phyloP scores from a whole-genome alignment of 176 grass and related monocot species.

The Triticum urartu region DNA sequence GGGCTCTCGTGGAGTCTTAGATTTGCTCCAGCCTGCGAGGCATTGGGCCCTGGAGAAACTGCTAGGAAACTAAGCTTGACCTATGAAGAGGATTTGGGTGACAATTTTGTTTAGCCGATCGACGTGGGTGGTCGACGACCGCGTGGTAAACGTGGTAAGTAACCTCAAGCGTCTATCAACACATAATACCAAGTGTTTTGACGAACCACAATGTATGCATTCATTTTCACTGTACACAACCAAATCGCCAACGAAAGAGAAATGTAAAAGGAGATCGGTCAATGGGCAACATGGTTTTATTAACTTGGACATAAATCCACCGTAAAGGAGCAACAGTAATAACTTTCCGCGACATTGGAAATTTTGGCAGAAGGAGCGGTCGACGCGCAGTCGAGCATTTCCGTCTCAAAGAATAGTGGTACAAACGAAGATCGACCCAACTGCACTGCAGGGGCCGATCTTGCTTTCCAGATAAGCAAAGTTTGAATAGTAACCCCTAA shows the following conservation, averaged over 20 bases:
- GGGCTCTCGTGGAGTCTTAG: no score
- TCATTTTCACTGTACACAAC: background rate
- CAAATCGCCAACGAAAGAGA: background rate
- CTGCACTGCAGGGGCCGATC: background rate
- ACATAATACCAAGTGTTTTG: background rate
- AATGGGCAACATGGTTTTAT: background rate
- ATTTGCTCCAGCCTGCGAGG: background rate
- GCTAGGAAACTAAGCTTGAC: background rate
- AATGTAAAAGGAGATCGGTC: background rate
- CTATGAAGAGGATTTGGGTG: background rate
- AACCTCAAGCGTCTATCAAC: background rate
- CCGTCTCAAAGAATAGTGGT: background rate
- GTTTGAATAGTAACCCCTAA: background rate
- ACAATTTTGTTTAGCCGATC: background rate
- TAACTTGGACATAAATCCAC: background rate
- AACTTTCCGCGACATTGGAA: background rate
- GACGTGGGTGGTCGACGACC: background rate
- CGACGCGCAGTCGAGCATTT: background rate
- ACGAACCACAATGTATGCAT: background rate
- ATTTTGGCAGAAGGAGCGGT: background rate
- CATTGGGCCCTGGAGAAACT: background rate
- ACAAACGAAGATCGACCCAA: background rate
- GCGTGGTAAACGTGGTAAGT: background rate
- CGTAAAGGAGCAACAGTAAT: background rate
- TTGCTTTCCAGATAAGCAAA: background rate